Conservation (phyloP, 2,329 filamentous ascomycete species). For the Mycogone perniciosa region DNA sequence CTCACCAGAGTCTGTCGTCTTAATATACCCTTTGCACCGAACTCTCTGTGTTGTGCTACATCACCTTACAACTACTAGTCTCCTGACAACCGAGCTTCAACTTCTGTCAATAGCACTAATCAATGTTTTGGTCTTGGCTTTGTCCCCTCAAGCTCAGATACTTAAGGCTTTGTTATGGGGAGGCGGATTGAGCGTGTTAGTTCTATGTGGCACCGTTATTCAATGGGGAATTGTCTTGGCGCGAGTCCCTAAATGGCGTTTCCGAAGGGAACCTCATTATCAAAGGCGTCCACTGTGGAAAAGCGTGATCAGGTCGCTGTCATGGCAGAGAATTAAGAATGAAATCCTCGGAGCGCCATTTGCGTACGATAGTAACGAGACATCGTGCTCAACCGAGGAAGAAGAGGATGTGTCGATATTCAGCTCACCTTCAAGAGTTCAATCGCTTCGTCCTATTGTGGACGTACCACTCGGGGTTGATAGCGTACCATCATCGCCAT, state of each 20-base stretch:
- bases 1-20: conserved; percentile 51
- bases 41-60: conserved; percentile 66
- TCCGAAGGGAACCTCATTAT: conserved; percentile 49
- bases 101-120: conserved; percentile 77
- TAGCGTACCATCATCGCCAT: conserved; percentile 16
- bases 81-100: conserved; percentile 81
- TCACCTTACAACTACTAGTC: conserved; percentile 79
- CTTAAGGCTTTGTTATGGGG: conserved; percentile 80
- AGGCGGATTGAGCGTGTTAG: conserved; percentile 69
- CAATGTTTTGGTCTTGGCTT: conserved; percentile 70
- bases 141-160: conserved; percentile 76
- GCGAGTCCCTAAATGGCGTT: conserved; percentile 85
- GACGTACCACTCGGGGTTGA: conserved; percentile 13
- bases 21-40: conserved; percentile 80
- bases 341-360: conserved; percentile 28
- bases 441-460: conserved; percentile 22
- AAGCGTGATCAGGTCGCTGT: conserved; percentile 34
- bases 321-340: conserved; percentile 42
- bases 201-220: conserved; percentile 67
- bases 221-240: conserved; percentile 80
- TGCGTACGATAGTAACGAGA: conserved; percentile 28
- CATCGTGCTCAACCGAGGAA: conserved; percentile 27
- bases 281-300: conserved; percentile 32
- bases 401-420: conserved; percentile 17
- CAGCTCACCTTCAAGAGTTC: conserved; percentile 21